These are phyloP conservation scores for Lasiosphaeria hispida DNA, from an alignment of 495 filamentous ascomycete genomes.

Conservation along the genomic window DNA sequence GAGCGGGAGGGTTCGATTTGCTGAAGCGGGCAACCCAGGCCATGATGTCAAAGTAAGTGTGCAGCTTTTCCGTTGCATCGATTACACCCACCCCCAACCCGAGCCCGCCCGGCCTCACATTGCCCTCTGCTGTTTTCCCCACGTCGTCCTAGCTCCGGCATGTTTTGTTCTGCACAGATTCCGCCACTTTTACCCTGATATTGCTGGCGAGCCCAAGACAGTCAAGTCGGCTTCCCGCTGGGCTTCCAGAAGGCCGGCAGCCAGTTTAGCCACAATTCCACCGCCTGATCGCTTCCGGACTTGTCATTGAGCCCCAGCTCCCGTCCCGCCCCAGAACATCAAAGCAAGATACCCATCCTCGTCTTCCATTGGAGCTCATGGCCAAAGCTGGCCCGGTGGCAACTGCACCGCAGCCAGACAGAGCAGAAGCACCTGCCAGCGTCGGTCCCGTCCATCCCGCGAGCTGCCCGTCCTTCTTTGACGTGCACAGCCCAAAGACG, in stretches of 20 bases:
- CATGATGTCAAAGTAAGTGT: constrained; percentile 58
- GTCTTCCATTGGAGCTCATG: background rate
- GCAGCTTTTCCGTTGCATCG: constrained; percentile 16
- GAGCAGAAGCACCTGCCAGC: background rate
- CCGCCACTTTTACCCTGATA: constrained; percentile 24
- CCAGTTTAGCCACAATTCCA: constrained; percentile 26
- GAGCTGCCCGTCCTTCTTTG: background rate
- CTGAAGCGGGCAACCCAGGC: constrained; percentile 54
- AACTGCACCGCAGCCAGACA: background rate
- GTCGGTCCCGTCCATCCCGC: background rate
- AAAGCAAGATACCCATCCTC: background rate
- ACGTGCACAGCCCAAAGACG: constrained; percentile 8
- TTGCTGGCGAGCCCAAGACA: constrained; percentile 6
- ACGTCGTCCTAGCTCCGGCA: background rate
- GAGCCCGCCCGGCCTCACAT: background rate
- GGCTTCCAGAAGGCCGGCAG: constrained; percentile 28
- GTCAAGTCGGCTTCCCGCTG: constrained; percentile 13
- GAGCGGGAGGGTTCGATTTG: constrained; percentile 47
- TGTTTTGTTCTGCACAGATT: constrained; percentile 14
- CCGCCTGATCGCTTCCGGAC: constrained; percentile 12
- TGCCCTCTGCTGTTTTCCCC: background rate
- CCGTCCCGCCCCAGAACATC: background rate
- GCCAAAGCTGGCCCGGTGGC: constrained; percentile 11
- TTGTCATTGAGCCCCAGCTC: constrained; percentile 4
- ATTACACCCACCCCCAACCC: background rate